These are phyloP conservation scores for Aureoboletus auriporus DNA, from an alignment of 768 basidiomycete genomes.

Conservation along the genomic window DNA sequence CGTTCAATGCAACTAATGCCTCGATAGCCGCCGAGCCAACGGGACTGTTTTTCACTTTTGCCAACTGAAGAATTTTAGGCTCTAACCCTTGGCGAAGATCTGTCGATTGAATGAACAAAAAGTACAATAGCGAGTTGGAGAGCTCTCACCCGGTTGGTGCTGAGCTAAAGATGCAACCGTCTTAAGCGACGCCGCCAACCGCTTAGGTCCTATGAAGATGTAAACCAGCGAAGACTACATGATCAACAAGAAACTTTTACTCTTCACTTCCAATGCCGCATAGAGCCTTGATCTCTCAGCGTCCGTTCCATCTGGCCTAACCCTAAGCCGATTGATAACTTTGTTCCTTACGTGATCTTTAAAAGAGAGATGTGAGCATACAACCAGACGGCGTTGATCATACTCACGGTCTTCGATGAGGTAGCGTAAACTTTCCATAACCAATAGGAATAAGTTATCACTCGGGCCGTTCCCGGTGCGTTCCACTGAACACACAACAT, in stretches of 20 bases:
- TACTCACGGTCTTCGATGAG: slow-evolving; percentile 1
- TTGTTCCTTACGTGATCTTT: background rate
- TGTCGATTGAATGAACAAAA: background rate
- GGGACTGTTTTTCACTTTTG: background rate
- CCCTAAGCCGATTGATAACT: background rate
- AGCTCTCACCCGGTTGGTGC: background rate
- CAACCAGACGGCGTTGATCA: background rate
- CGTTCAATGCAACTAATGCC: slow-evolving; percentile 1
- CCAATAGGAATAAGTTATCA: background rate
- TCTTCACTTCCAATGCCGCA: background rate
- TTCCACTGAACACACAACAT: background rate
- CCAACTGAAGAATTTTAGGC: background rate
- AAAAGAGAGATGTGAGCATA: background rate
- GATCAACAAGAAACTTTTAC: background rate
- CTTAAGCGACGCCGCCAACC: slow-evolving; percentile 1
- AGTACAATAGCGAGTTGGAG: background rate
- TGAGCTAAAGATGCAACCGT: background rate
- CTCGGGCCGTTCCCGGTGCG: too few species aligned
- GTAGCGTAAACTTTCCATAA: background rate
- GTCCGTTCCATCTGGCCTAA: background rate
- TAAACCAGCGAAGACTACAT: background rate
- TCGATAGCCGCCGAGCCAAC: slow-evolving; percentile 7
- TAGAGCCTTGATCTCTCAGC: background rate
- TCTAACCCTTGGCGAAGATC: background rate
- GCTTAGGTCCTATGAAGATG: background rate